Percentiles rank a stretch among this genome's conserved stretches.
Conservation (phyloP, 768 basidiomycete genomes). For the Hericium rajendrae region DNA sequence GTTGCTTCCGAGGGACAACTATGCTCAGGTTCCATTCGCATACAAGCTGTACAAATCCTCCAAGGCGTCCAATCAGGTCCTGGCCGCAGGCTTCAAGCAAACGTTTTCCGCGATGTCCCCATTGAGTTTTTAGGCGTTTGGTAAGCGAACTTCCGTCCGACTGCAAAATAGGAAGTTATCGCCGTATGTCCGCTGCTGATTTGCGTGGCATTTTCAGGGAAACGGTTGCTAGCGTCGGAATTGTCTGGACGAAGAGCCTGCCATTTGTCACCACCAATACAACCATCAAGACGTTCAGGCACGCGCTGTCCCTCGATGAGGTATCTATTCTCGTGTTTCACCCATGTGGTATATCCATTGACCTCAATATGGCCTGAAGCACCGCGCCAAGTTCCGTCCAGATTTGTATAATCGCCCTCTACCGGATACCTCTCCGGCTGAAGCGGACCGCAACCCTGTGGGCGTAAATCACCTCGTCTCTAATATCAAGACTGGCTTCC, state of each 20-base stretch:
- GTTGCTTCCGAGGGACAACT: constrained; percentile 56
- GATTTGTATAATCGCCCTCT: constrained; percentile 47
- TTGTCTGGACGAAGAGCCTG: constrained; percentile 46
- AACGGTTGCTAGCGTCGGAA: constrained; percentile 69
- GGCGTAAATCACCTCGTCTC: background rate
- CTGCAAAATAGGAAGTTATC: background rate
- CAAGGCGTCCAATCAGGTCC: constrained; percentile 31
- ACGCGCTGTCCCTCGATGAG: constrained; percentile 73
- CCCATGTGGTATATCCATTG: background rate
- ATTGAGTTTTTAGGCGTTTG: constrained; percentile 80
- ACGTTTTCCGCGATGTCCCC: constrained; percentile 59
- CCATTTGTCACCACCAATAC: constrained; percentile 61
- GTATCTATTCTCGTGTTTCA: constrained; percentile 24
- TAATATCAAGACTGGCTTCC: background rate
- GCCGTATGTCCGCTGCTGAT: background rate
- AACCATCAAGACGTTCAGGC: constrained; percentile 62
- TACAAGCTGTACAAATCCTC: constrained; percentile 59
- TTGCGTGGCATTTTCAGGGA: constrained; percentile 38
- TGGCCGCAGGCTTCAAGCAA: constrained; percentile 61
- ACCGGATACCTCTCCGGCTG: constrained; percentile 15
- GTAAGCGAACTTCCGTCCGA: constrained; percentile 25
- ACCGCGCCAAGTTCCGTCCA: constrained; percentile 55
- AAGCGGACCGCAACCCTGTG: background rate
- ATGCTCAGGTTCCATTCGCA: constrained; percentile 63
- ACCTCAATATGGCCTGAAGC: constrained; percentile 27